Evolutionary conservation across 208 protist species (phyloP).

Genomic region (Spongospora subterranea): DNA sequence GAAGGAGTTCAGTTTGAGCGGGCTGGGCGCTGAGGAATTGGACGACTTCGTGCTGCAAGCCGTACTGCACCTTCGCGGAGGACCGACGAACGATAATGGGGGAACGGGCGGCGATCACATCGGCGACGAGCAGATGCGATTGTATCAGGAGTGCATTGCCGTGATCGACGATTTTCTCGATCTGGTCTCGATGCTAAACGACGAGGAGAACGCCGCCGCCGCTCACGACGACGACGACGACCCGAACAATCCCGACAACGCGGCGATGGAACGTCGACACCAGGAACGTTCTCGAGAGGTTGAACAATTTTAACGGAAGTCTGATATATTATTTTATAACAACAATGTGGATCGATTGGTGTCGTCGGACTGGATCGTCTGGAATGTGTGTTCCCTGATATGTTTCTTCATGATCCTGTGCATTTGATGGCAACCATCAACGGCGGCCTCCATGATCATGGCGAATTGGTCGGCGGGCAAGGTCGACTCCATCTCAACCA

Average conservation of each 20-base stretch:
- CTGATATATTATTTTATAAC: neutral
- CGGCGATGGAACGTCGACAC: too few relatives aligned
- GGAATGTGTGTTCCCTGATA: neutral
- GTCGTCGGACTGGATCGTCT: conserved; percentile 32
- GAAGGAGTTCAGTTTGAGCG: neutral
- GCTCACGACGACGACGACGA: neutral
- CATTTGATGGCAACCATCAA: conserved; percentile 71
- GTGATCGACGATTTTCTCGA: conserved; percentile 52
- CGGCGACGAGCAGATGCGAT: conserved; percentile 54
- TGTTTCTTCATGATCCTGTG: conserved; percentile 12
- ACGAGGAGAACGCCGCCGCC: neutral
- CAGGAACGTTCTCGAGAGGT: neutral
- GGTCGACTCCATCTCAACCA: conserved; percentile 78
- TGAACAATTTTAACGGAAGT: too few relatives aligned
- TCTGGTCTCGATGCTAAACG: neutral
- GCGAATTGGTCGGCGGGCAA: conserved; percentile 75
- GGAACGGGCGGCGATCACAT: neutral
- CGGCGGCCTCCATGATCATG: conserved; percentile 71
- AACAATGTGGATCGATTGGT: neutral
- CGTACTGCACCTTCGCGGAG: neutral
- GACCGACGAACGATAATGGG: neutral
- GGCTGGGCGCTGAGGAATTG: conserved; percentile 12
- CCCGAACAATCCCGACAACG: too few relatives aligned
- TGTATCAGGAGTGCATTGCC: conserved; percentile 55
- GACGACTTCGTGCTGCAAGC: conserved; percentile 52